Evolutionary conservation across 352 stramenopile genomes (phyloP).

Genomic region (Blastocystis sp.): DNA sequence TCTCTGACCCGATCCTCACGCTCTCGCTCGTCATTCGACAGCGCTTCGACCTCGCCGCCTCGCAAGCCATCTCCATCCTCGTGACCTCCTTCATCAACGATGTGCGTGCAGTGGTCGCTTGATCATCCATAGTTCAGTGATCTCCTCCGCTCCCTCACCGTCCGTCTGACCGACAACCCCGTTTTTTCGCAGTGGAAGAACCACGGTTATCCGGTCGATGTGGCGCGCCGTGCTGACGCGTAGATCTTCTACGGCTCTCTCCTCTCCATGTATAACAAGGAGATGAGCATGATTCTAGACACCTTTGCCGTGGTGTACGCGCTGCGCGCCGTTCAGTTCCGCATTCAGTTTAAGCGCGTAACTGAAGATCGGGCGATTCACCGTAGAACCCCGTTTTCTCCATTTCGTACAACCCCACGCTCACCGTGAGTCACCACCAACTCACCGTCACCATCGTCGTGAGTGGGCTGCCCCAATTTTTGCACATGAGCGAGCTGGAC

Average conservation of each 20-base stretch:
- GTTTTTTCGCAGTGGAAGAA: slow-evolving; percentile 57
- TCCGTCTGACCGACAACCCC: slow-evolving; percentile 1
- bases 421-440: slow-evolving; percentile 13
- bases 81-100: slow-evolving; percentile 57
- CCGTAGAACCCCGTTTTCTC: not conserved
- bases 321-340: slow-evolving; percentile 28
- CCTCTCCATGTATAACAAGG: slow-evolving; percentile 61
- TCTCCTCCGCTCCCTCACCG: not conserved
- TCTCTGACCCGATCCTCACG: not conserved
- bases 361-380: not conserved
- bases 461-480: not conserved
- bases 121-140: slow-evolving; percentile 16
- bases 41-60: slow-evolving; percentile 54
- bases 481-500: slow-evolving; percentile 46
- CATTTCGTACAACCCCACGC: not conserved
- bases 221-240: not conserved
- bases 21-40: slow-evolving; percentile 21
- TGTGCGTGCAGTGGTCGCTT: not conserved
- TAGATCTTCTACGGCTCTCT: slow-evolving; percentile 48
- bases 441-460: slow-evolving; percentile 19
- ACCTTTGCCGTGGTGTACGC: slow-evolving; percentile 19
- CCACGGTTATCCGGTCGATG: slow-evolving; percentile 28
- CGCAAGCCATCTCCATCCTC: slow-evolving; percentile 51
- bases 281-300: slow-evolving; percentile 65
- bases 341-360: slow-evolving; percentile 11